Conservation (phyloP, 371 early-diverging fungal species). For the Catenaria anguillulae region DNA sequence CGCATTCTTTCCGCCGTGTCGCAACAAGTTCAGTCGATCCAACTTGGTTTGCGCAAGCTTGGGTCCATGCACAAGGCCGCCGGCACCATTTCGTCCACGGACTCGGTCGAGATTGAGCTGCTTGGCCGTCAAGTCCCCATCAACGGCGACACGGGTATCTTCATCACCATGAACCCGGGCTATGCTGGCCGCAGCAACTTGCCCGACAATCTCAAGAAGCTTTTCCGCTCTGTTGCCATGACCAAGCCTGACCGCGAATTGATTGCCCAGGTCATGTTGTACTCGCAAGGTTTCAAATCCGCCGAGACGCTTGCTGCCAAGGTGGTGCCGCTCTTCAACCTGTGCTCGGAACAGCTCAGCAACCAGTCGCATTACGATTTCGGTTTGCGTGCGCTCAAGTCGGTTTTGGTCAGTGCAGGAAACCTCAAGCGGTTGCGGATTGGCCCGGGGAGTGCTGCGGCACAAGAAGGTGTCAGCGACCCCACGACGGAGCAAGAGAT, state of each 20-base stretch:
- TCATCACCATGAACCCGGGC: slow-evolving; percentile 99
- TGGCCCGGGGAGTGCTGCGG: slow-evolving; percentile 29
- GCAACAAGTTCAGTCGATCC: slow-evolving; percentile 97
- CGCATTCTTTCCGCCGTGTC: slow-evolving; percentile 95
- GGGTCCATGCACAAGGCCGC: slow-evolving; percentile 5
- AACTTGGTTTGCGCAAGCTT: slow-evolving; percentile 51
- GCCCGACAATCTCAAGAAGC: slow-evolving; percentile 95
- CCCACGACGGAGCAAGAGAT: slow-evolving; percentile 73
- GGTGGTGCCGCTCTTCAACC: slow-evolving; percentile 88
- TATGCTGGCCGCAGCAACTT: slow-evolving; percentile 96
- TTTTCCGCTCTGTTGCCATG: slow-evolving; percentile 97
- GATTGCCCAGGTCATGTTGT: slow-evolving; percentile 98
- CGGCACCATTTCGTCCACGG: slow-evolving; percentile 15
- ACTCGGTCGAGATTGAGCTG: slow-evolving; percentile 66
- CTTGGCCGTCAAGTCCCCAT: slow-evolving; percentile 76
- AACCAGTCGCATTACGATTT: slow-evolving; percentile 97
- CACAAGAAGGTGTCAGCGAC: slow-evolving; percentile 29
- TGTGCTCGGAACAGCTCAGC: slow-evolving; percentile 85
- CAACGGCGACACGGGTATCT: slow-evolving; percentile 79
- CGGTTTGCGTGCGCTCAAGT: slow-evolving; percentile 96
- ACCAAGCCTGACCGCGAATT: slow-evolving; percentile 92
- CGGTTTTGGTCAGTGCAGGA: slow-evolving; percentile 93
- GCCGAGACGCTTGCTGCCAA: slow-evolving; percentile 88
- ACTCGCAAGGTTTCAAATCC: slow-evolving; percentile 94
- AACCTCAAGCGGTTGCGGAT: slow-evolving; percentile 84